phyloP scores from a whole-genome alignment of 192 early-diverging fungal genomes.

The Gonapodya prolifera region DNA sequence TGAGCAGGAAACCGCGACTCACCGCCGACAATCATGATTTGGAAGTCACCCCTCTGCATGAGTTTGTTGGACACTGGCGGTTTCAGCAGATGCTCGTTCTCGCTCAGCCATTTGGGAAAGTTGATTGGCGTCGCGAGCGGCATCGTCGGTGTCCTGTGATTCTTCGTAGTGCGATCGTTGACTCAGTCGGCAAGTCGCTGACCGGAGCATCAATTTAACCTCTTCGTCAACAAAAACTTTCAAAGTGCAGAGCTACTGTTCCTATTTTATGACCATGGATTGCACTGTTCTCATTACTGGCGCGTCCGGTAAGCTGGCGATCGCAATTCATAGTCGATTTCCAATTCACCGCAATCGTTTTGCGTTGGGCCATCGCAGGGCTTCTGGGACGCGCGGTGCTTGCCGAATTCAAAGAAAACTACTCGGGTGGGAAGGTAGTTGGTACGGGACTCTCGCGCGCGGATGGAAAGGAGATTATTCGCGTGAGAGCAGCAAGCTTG shows the following conservation, averaged over 20 bases:
- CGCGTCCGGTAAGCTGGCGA: neutral
- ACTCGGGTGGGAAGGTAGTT: slow-evolving; percentile 30
- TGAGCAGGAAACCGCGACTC: neutral
- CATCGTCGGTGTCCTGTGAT: neutral
- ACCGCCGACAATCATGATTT: slow-evolving; percentile 53
- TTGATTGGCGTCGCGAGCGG: slow-evolving; percentile 67
- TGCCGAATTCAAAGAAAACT: slow-evolving; percentile 26
- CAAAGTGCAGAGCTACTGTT: neutral
- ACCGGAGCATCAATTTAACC: too few relatives aligned
- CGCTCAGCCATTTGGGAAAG: slow-evolving; percentile 75
- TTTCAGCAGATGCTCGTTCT: slow-evolving; percentile 67
- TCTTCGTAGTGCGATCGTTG: neutral
- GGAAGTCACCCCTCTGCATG: slow-evolving; percentile 67
- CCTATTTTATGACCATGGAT: neutral
- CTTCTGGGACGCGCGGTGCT: slow-evolving; percentile 66
- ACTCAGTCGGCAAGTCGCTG: too few relatives aligned
- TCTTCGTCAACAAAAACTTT: too few relatives aligned
- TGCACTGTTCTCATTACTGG: neutral
- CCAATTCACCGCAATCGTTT: neutral
- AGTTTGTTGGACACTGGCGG: slow-evolving; percentile 95
- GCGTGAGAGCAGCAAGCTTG: slow-evolving; percentile 20
- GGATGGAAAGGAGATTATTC: slow-evolving; percentile 24
- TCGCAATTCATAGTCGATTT: neutral
- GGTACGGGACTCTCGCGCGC: slow-evolving; percentile 61
- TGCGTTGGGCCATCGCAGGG: slow-evolving; percentile 29